A percentile compares a stretch with the other conserved stretches of the same genome.
These are phyloP conservation scores for Camellia granthamiana DNA, from an alignment of 148 eudicot genomes.

Conservation along the genomic window DNA sequence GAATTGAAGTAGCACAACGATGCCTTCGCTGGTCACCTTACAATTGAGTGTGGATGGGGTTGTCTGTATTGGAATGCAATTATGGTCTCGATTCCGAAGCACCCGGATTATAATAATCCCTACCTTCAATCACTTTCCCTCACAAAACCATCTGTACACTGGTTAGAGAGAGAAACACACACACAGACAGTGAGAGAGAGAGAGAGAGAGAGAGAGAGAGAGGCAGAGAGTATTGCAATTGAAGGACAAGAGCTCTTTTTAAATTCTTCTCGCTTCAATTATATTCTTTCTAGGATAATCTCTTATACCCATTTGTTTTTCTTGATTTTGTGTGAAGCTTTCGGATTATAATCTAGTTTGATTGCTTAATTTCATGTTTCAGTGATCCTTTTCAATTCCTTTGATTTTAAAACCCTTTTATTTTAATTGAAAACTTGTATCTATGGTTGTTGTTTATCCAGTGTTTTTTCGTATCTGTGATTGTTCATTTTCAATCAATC, in stretches of 20 bases:
- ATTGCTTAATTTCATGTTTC: no score
- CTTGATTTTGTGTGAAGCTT: not conserved
- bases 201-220: not conserved
- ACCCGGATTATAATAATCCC: not conserved
- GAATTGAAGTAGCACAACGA: not conserved
- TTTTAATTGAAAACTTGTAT: no score
- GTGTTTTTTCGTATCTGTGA: no score
- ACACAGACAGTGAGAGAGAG: not conserved
- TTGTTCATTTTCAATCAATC: no score
- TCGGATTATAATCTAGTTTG: no score
- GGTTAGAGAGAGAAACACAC: not conserved
- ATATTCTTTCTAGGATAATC: not conserved
- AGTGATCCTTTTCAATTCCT: no score
- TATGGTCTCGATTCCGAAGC: not conserved
- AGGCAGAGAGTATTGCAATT: not conserved
- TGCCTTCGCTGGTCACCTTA: not conserved
- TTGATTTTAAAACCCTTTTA: no score
- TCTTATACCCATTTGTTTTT: not conserved
- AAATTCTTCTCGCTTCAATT: not conserved
- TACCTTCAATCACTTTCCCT: not conserved
- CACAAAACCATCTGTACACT: not conserved
- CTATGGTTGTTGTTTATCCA: no score
- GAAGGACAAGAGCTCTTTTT: no score
- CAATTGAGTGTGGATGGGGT: not conserved
- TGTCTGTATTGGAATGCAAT: conserved; percentile 5